Evolutionary conservation across 2,329 filamentous ascomycete genomes (phyloP), one percentile per base, ranked within the genome.

Genomic region (Arachnopeziza araneosa): DNA sequence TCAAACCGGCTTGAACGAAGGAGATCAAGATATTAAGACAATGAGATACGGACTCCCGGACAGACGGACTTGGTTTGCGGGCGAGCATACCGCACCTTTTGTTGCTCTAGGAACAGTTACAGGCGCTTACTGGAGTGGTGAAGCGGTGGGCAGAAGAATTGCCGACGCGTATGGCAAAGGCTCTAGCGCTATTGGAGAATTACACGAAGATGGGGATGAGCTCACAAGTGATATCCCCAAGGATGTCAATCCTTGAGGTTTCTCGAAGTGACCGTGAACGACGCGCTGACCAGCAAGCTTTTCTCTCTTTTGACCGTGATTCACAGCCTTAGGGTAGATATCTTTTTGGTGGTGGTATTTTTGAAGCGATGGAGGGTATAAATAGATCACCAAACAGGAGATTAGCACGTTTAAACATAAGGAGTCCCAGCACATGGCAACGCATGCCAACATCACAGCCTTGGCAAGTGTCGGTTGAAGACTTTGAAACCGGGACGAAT

Each of bases 41-140:
- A 71, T 83, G 36, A 74, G 77, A 23, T 71, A 73, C 23, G 79
- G 80, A 6, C 64, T 90, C 1, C 65, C 66, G 0, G 67, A 60
- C 0, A 63, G 66, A 21, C 60, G 63, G 30, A 17, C 71, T 1
- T 90, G 87, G 88, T 80, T 91, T 71, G 87, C 87, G 0, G 88
- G 87, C 0, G 87, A 91, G 72, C 87, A 90, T 75, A 96, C 91
- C 23, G 88, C 91, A 58, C 92, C 93, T 4, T 96, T 96, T 76
- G 86, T 96, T 26, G 92, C 90, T 12, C 74, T 97, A 63, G 93
- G 93, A 0, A 97, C 93, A 4, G 89, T 88, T 14, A 96, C 91
- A 0, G 93, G 93, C 0, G 93, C 93, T 12, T 97, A 91, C 73
- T 96, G 91, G 90, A 90, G 89, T 72, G 93, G 93, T 1, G 91